Evolutionary conservation across 768 basidiomycete species (phyloP).

Genomic region (Bullera alba): DNA sequence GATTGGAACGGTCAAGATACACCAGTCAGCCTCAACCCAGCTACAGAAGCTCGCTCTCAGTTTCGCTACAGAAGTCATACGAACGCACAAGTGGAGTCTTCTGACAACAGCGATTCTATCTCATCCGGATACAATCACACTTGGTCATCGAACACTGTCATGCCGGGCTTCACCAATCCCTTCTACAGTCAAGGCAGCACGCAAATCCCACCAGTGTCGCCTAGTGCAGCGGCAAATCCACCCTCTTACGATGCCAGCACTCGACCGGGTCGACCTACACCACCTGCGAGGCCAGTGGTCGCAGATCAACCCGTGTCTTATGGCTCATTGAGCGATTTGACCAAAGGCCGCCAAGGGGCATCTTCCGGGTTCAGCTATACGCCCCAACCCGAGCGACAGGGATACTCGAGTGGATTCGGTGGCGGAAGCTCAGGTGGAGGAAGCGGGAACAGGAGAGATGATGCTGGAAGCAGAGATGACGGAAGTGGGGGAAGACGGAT

Average conservation of each 20-base stretch:
- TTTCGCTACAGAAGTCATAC: no score
- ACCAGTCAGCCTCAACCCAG: no score
- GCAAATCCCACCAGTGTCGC: background rate
- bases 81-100: no score
- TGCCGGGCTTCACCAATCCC: background rate
- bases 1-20: no score
- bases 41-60: no score
- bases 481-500: constrained; percentile 5
- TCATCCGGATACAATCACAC: no score
- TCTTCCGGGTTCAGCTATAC: no score
- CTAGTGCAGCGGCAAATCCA: background rate
- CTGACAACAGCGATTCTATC: no score
- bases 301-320: background rate
- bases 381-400: background rate
- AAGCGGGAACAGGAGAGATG: background rate
- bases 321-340: background rate
- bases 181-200: background rate
- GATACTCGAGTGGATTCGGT: background rate
- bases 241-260: no score
- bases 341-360: background rate
- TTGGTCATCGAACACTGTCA: no score
- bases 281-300: background rate
- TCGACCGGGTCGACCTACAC: no score
- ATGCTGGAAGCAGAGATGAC: background rate
- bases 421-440: background rate